These are phyloP conservation scores for Kuraishia borneana DNA, from an alignment of 805 yeast genomes.

Conservation along the genomic window DNA sequence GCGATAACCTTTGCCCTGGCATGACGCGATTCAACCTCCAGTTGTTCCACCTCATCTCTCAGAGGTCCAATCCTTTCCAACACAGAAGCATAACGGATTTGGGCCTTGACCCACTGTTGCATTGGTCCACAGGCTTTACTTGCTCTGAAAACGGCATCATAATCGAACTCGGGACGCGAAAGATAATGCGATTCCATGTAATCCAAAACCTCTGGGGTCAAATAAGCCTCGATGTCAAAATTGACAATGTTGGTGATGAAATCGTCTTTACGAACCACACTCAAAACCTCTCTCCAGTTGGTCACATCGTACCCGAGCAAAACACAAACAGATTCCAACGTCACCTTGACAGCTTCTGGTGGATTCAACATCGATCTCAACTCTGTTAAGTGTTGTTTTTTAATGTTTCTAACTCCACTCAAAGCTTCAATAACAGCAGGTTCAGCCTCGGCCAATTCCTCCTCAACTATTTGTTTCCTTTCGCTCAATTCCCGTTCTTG, in stretches of 20 bases:
- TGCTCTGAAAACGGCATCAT: constrained; percentile 72
- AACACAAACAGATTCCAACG: constrained; percentile 80
- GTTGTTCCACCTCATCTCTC: constrained; percentile 43
- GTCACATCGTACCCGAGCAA: constrained; percentile 60
- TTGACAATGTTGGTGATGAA: constrained; percentile 75
- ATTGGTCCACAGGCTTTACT: constrained; percentile 94
- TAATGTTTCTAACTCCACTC: constrained; percentile 82
- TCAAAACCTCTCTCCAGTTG: constrained; percentile 77
- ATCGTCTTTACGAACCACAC: constrained; percentile 73
- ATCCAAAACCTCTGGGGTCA: constrained; percentile 39
- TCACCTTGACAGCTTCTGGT: constrained; percentile 74
- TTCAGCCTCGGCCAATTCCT: constrained; percentile 65
- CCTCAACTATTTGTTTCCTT: constrained; percentile 42
- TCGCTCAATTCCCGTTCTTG: constrained; percentile 53
- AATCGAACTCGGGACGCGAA: constrained; percentile 52
- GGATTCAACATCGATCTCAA: constrained; percentile 84
- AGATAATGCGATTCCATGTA: constrained; percentile 53
- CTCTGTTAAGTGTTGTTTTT: constrained; percentile 86
- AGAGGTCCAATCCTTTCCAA: constrained; percentile 67
- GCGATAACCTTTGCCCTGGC: constrained; percentile 65
- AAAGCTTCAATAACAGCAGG: constrained; percentile 82
- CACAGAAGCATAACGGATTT: constrained; percentile 63
- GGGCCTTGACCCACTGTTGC: constrained; percentile 82
- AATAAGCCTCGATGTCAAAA: constrained; percentile 51
- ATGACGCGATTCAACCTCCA: constrained; percentile 50